Evolutionary conservation across 805 yeast genomes (phyloP).

Genomic region (Saturnispora zaruensis): DNA sequence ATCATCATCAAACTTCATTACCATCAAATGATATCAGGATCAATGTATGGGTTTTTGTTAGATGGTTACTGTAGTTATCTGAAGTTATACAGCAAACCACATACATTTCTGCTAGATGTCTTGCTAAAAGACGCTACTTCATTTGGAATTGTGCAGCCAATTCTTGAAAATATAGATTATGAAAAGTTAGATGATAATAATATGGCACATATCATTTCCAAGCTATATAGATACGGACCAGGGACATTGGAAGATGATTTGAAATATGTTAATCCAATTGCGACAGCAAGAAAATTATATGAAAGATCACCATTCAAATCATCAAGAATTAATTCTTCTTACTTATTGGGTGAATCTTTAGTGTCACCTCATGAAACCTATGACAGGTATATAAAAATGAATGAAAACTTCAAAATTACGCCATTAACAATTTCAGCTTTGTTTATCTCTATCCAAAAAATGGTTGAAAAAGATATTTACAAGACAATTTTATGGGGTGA

Average conservation of each 20-base stretch:
- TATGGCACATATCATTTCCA: constrained; percentile 20
- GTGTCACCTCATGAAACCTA: constrained; percentile 27
- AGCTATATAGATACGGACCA: constrained; percentile 21
- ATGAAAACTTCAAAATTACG: constrained; percentile 15
- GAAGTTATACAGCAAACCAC: not conserved
- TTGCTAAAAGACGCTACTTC: constrained; percentile 17
- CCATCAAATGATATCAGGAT: constrained; percentile 12
- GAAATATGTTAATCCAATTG: constrained; percentile 14
- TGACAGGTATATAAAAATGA: constrained; percentile 20
- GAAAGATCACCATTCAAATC: constrained; percentile 14
- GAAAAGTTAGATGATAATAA: constrained; percentile 22
- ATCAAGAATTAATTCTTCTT: constrained; percentile 19
- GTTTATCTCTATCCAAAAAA: constrained; percentile 38
- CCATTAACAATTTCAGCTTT: constrained; percentile 34
- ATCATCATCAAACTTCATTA: constrained; percentile 21
- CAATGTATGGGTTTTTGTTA: constrained; percentile 17
- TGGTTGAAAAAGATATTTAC: constrained; percentile 15
- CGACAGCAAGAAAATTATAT: constrained; percentile 22
- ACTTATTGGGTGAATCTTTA: constrained; percentile 29
- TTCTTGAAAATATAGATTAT: constrained; percentile 11
- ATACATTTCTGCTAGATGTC: constrained; percentile 19
- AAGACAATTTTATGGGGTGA: constrained; percentile 36
- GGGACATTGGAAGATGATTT: constrained; percentile 6
- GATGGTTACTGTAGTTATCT: constrained; percentile 10
- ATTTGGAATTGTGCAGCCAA: constrained; percentile 9